These are phyloP conservation scores for Leccinum broughii DNA, from an alignment of 768 basidiomycete genomes.

Conservation along the genomic window DNA sequence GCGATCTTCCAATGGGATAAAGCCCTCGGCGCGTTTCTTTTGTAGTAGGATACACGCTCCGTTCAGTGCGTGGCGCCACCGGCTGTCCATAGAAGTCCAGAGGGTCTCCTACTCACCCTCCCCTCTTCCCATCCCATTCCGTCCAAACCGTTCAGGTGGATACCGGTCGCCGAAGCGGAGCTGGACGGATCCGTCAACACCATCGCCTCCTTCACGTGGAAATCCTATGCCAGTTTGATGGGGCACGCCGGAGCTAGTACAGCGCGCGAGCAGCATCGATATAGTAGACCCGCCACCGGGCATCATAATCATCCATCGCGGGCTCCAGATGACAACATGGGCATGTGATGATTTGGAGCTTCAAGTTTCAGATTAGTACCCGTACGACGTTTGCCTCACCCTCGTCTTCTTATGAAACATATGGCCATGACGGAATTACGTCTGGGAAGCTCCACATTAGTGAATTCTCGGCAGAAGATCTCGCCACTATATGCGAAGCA, in stretches of 20 bases:
- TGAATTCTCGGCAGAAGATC: not conserved
- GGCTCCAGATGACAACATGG: not conserved
- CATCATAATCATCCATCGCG: constrained; percentile 1
- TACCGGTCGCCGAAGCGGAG: constrained; percentile 13
- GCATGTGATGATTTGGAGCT: not conserved
- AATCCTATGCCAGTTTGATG: not conserved
- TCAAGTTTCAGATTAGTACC: not conserved
- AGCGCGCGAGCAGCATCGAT: constrained; percentile 1
- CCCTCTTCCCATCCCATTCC: not conserved
- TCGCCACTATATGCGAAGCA: not conserved
- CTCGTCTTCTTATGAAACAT: constrained; percentile 1
- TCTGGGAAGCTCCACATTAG: constrained; percentile 5
- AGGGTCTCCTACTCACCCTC: not conserved
- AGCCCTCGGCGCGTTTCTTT: constrained; percentile 2
- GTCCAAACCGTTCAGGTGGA: constrained; percentile 1
- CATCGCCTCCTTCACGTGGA: not conserved
- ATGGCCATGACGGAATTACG: constrained; percentile 5
- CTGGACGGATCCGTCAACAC: constrained; percentile 8
- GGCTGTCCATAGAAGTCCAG: constrained; percentile 2
- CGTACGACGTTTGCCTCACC: not conserved
- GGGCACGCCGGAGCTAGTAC: not conserved
- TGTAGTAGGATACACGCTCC: not conserved
- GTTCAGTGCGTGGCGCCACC: not conserved
- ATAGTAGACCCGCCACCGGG: not conserved
- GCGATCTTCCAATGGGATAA: constrained; percentile 15